A percentile compares a stretch with the other conserved stretches of the same genome.
These are phyloP conservation scores for Picochlorum costavermella DNA, from an alignment of 139 green algal genomes.

Conservation along the genomic window DNA sequence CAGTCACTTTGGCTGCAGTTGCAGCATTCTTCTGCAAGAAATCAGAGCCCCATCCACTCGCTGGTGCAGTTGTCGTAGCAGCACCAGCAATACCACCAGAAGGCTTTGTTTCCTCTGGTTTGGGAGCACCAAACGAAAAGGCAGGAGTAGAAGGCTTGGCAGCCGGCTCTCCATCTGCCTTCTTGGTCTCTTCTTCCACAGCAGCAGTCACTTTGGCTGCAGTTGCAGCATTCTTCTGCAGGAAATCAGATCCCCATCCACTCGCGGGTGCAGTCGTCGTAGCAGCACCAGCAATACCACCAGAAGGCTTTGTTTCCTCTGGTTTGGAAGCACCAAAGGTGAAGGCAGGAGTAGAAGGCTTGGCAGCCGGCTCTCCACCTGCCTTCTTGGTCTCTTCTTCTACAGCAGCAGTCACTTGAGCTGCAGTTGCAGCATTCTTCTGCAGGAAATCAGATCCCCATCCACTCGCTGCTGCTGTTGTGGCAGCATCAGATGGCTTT, in stretches of 20 bases:
- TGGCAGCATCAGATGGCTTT: background rate
- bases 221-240: background rate
- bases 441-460: constrained; percentile 18
- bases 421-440: constrained; percentile 12
- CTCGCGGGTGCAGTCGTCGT: background rate
- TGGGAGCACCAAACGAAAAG: too few relatives aligned
- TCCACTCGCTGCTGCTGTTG: background rate
- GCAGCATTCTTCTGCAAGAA: constrained; percentile 19
- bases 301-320: background rate
- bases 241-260: background rate
- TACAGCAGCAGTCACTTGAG: constrained; percentile 11
- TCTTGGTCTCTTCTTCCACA: background rate
- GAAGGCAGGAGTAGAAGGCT: background rate
- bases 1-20: constrained; percentile 9
- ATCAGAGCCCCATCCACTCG: constrained; percentile 12
- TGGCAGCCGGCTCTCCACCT: background rate
- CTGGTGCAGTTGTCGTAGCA: too few relatives aligned
- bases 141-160: background rate
- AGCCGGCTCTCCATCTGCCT: background rate
- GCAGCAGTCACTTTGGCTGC: background rate
- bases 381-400: constrained; percentile 17
- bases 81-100: too few relatives aligned
- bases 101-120: background rate
- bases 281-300: background rate
- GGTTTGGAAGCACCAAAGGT: background rate